Conservation (phyloP, 2,329 filamentous ascomycete species). For the Rosellinia necatrix region DNA sequence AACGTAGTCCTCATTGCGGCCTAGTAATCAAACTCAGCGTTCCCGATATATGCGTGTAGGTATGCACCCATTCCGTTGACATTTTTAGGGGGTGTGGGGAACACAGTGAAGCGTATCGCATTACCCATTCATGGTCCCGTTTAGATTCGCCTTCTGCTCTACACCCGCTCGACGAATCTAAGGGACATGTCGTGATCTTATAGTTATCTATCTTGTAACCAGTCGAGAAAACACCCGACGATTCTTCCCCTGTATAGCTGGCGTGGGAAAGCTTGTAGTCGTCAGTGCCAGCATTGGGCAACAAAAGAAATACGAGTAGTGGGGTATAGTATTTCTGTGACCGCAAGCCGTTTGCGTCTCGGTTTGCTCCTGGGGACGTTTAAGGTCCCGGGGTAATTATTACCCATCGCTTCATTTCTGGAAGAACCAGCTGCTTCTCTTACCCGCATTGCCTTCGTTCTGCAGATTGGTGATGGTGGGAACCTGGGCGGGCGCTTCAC, state of each 20-base stretch:
- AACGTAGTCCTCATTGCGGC: conserved; percentile 8
- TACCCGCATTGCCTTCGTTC: conserved; percentile 60
- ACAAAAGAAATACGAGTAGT: conserved; percentile 6
- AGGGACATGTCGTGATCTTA: background rate
- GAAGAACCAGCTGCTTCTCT: conserved; percentile 77
- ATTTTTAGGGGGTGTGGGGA: background rate
- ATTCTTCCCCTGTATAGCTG: background rate
- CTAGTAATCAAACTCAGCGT: conserved; percentile 22
- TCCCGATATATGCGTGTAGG: conserved; percentile 11
- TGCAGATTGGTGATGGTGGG: conserved; percentile 64
- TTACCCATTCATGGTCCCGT: conserved; percentile 19
- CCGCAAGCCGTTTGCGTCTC: conserved; percentile 1
- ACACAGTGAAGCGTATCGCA: conserved; percentile 7
- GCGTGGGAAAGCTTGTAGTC: background rate
- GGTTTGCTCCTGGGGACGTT: background rate
- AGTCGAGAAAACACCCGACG: background rate
- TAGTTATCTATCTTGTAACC: conserved; percentile 7
- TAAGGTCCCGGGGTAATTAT: background rate
- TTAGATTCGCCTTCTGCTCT: background rate
- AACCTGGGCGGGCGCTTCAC: conserved; percentile 50
- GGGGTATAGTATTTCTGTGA: conserved; percentile 21
- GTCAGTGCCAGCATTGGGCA: conserved; percentile 4
- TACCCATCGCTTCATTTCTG: conserved; percentile 51
- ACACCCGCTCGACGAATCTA: background rate
- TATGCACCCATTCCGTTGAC: conserved; percentile 13